Evolutionary conservation across 1,139 yeast species (phyloP), one percentile per base, ranked within the genome.

Genomic region (Protomyces inundatus): DNA sequence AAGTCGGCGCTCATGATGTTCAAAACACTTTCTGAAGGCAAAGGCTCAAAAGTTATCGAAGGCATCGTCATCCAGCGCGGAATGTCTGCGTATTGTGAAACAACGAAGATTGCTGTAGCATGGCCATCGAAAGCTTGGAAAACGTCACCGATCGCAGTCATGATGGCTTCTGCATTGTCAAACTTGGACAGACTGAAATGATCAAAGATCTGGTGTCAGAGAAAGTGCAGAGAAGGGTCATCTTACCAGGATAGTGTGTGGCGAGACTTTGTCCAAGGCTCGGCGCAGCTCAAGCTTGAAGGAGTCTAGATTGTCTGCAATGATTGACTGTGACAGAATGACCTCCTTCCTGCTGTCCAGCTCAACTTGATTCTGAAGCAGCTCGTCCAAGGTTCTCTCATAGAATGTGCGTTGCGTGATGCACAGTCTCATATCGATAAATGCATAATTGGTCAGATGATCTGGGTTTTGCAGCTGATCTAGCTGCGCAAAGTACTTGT

Each of bases 351-450:
- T 23, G 32, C 45, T 40, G 23, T 34, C 51, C n/a, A 58, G 50
- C 14, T 9, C 9, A 3, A 52, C 35, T 1, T 51, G 45, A 3
- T 6, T 6, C 10, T 12, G 14, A 5, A n/a, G 9, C 1, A 58
- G 42, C 42, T 46, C 58, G 46, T 54, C 64, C 6, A 60, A n/a
- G 10, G 50, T 37, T 33, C 48, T 23, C 42, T 60, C 64, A 36
- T 32, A 60, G 12, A 60, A 32, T 3, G 58, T 23, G 14, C 58
- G 50, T 5, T 32, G 35, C 14, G 64, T 39, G 6, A 54, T 46
- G 33, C 58, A 54, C 32, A 45, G 40, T 23, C 42, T 36, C 14
- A 52, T 33, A 14, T 60, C 58, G 33, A 60, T 53, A 32, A 30
- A 50, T 16, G 50, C 12, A 35, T 36, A 50, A 6, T 57, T 33